A percentile compares a stretch with the other conserved stretches of the same genome.
These are phyloP conservation scores for Carallia brachiata DNA, from an alignment of 345 rosid genomes.

Conservation along the genomic window DNA sequence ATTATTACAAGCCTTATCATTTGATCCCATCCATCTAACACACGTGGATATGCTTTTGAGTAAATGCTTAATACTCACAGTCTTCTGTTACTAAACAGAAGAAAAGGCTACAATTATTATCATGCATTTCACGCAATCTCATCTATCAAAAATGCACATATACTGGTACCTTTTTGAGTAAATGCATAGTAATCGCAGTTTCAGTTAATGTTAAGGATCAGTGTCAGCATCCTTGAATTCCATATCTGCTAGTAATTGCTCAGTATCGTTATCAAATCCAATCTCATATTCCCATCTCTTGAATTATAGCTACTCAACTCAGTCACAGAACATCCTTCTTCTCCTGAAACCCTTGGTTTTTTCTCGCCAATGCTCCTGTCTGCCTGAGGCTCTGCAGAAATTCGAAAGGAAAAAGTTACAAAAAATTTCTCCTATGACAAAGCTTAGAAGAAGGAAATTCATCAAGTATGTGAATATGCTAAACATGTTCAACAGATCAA, in stretches of 20 bases:
- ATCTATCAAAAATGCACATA: not conserved
- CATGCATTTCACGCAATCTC: not conserved
- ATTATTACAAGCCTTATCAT: too few relatives aligned
- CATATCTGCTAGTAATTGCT: constrained; percentile 91
- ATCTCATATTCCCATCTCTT: constrained; percentile 94
- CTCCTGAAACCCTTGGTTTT: constrained; percentile 65
- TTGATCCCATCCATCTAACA: too few relatives aligned
- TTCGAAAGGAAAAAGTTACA: constrained; percentile 11
- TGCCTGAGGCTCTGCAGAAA: constrained; percentile 54
- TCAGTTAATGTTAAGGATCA: constrained; percentile 69
- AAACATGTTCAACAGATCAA: too few relatives aligned
- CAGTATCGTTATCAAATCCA: constrained; percentile 94
- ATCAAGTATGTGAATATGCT: too few relatives aligned
- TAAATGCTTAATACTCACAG: too few relatives aligned
- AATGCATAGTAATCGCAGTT: constrained; percentile 73
- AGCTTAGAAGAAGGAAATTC: too few relatives aligned
- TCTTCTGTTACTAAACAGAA: not conserved
- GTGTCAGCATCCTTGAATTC: constrained; percentile 80
- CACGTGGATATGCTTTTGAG: too few relatives aligned
- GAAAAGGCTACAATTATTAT: not conserved
- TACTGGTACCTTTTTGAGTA: constrained; percentile 65
- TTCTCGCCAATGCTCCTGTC: constrained; percentile 91
- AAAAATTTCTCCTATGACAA: not conserved
- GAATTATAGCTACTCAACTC: constrained; percentile 84
- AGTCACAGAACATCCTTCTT: constrained; percentile 65